Evolutionary conservation across 305 asterid genomes (phyloP).

Genomic region (Euphrasia arctica): DNA sequence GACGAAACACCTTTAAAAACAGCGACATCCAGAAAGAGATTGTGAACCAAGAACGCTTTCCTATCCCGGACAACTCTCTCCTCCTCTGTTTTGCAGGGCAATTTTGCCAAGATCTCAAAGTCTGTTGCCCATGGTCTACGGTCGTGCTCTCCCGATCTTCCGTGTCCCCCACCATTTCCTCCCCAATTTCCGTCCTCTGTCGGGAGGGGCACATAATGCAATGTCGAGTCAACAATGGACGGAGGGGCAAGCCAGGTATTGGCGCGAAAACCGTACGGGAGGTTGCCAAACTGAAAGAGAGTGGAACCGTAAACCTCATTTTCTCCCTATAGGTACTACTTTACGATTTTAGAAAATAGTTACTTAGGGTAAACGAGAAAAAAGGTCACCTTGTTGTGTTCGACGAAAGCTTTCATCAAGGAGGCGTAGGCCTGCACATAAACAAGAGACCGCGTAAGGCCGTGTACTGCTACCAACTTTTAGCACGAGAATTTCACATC

Average conservation of each 20-base stretch:
- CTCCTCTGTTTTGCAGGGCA: slow-evolving; percentile 95
- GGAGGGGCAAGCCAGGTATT: slow-evolving; percentile 98
- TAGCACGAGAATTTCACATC: slow-evolving; percentile 4
- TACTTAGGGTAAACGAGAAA: slow-evolving; percentile 26
- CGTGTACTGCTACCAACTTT: neutral
- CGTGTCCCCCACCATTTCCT: slow-evolving; percentile 97
- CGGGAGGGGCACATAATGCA: slow-evolving; percentile 62
- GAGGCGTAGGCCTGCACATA: slow-evolving; percentile 83
- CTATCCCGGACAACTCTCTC: slow-evolving; percentile 95
- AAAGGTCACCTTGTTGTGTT: slow-evolving; percentile 84
- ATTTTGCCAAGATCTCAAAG: slow-evolving; percentile 73
- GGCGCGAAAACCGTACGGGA: slow-evolving; percentile 98
- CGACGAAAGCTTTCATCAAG: slow-evolving; percentile 85
- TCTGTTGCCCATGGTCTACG: slow-evolving; percentile 92
- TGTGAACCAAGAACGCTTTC: slow-evolving; percentile 97
- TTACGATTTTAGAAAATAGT: slow-evolving; percentile 19
- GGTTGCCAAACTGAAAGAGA: slow-evolving; percentile 90
- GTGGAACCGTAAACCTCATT: slow-evolving; percentile 30
- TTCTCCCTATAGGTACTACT: slow-evolving; percentile 25
- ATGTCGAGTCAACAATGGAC: slow-evolving; percentile 50
- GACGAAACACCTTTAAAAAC: slow-evolving; percentile 83
- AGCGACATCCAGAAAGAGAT: slow-evolving; percentile 88
- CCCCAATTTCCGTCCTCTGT: slow-evolving; percentile 94
- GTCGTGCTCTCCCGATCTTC: slow-evolving; percentile 76
- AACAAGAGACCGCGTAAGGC: slow-evolving; percentile 6